Evolutionary conservation across 148 eudicot genomes (phyloP).

Genomic region (Vaccinium vitisidaea): DNA sequence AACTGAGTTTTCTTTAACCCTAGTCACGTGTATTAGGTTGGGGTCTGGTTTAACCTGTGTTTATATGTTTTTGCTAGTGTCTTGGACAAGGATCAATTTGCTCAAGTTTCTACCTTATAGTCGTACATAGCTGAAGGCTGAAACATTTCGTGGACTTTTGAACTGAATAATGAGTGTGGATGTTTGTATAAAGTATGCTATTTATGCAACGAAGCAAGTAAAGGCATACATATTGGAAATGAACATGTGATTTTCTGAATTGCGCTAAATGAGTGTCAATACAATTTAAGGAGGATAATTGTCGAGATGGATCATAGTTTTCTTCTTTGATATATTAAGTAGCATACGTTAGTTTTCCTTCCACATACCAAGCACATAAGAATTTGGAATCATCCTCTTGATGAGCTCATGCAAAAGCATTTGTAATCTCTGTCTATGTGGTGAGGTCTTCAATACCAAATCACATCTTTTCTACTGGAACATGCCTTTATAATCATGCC

Average conservation of each 20-base stretch:
- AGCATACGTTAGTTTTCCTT: background rate
- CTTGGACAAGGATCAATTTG: background rate
- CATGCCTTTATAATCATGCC: background rate
- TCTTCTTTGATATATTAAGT: background rate
- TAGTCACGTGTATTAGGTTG: background rate
- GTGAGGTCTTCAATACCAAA: background rate
- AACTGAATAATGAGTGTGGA: background rate
- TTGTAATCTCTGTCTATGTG: background rate
- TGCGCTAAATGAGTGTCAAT: background rate
- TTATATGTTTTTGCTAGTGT: background rate
- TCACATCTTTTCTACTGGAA: background rate
- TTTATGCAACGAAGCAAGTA: background rate
- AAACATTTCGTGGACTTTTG: background rate
- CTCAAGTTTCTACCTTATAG: background rate
- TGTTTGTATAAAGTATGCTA: background rate
- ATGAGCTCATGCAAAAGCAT: conserved; percentile 2
- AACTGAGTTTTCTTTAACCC: background rate
- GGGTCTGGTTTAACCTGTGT: background rate
- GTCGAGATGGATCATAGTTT: background rate
- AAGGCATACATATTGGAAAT: background rate
- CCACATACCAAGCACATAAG: background rate
- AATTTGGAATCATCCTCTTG: background rate
- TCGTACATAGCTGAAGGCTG: background rate
- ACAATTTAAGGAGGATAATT: background rate
- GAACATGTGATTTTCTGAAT: background rate